Evolutionary conservation across 2,329 filamentous ascomycete species (phyloP).

Genomic region (Colletotrichum tofieldiae): DNA sequence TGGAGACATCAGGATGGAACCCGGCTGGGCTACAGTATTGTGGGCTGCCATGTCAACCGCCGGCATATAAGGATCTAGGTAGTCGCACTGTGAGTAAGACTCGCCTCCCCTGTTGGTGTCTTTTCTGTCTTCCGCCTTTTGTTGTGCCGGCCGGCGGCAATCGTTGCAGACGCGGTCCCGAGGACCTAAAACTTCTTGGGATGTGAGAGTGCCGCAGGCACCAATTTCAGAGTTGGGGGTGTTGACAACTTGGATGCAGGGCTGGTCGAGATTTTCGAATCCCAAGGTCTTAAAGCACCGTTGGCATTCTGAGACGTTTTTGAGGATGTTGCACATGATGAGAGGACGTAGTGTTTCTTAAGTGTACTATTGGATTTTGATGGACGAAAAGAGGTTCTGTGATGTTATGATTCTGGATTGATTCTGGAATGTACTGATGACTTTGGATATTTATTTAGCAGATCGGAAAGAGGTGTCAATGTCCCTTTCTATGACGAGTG

Average conservation of each 20-base stretch:
- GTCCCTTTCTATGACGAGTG: not conserved
- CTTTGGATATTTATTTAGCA: no score
- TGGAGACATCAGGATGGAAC: no score
- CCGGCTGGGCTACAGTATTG: not conserved
- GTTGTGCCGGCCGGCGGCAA: not conserved
- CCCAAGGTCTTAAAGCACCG: not conserved
- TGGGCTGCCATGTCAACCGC: not conserved
- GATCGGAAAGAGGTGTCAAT: not conserved
- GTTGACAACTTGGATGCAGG: not conserved
- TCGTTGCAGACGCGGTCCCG: not conserved
- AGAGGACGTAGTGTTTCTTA: not conserved
- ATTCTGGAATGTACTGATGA: no score
- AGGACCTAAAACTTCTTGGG: not conserved
- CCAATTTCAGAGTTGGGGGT: not conserved
- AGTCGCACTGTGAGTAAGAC: not conserved
- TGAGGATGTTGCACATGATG: constrained; percentile 3
- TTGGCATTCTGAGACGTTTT: not conserved
- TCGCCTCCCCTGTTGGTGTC: not conserved
- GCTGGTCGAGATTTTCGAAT: not conserved
- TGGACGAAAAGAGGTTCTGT: not conserved
- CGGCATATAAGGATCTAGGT: not conserved
- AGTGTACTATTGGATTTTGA: not conserved
- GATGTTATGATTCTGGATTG: not conserved
- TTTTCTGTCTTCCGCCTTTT: not conserved
- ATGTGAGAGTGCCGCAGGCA: not conserved